These are phyloP conservation scores for Gracilaria caudata DNA, from an alignment of 23 red algal species.

Conservation along the genomic window DNA sequence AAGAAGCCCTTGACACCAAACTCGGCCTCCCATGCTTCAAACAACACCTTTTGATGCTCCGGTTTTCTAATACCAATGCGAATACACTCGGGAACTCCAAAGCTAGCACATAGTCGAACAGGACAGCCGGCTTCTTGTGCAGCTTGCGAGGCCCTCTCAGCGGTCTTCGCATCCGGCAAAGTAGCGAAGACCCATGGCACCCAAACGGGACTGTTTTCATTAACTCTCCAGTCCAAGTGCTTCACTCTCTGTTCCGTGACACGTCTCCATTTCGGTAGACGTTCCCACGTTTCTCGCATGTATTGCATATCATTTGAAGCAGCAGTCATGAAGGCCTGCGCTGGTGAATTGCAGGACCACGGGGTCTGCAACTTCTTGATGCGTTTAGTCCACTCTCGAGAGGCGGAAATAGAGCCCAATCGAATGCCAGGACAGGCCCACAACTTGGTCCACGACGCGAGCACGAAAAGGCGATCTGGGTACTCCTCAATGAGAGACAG, in stretches of 20 bases:
- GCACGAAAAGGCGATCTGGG: constrained; percentile 82
- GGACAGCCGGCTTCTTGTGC: constrained; percentile 86
- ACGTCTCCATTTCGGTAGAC: constrained; percentile 76
- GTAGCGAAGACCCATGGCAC: constrained; percentile 94
- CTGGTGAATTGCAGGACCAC: constrained; percentile 84
- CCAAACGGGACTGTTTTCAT: constrained; percentile 72
- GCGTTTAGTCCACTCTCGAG: constrained; percentile 57
- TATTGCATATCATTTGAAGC: constrained; percentile 79
- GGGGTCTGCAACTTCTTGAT: constrained; percentile 94
- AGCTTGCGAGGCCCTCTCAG: constrained; percentile 60
- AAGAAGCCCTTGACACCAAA: constrained; percentile 13
- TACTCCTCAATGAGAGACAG: constrained; percentile 83
- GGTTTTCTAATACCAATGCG: constrained; percentile 88
- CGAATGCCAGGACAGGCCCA: constrained; percentile 98
- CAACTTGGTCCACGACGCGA: constrained; percentile 96
- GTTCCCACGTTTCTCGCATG: constrained; percentile 85
- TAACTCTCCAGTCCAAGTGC: constrained; percentile 79
- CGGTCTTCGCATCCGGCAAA: constrained; percentile 58
- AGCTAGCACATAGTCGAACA: constrained; percentile 89
- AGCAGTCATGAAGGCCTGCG: constrained; percentile 89
- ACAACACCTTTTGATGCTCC: constrained; percentile 81
- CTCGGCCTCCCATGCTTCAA: constrained; percentile 54
- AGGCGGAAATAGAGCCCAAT: constrained; percentile 78
- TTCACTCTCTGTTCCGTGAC: constrained; percentile 44
- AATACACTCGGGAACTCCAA: constrained; percentile 75